Evolutionary conservation across 1,284 basidiomycete genomes (phyloP), one percentile per base, ranked within the genome.

Genomic region (Xerocomus minutiporus): DNA sequence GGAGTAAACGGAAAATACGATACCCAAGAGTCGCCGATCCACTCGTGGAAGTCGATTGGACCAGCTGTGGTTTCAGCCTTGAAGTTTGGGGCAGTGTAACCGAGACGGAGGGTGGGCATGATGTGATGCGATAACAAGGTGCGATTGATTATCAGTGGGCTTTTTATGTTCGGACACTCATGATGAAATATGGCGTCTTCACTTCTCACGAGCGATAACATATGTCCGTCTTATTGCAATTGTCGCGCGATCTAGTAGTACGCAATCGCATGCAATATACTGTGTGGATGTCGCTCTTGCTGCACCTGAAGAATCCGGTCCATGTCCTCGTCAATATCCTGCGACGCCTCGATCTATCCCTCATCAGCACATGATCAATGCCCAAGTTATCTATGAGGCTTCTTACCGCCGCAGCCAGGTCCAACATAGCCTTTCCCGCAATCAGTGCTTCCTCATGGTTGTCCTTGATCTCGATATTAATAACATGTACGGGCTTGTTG

Each of bases 381-480:
- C 48, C 20, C 35, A 57, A 50, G 25, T 25, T 25, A 25, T 15
- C 40, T 35, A 39, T 28, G 13, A 51, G 9, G 53, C 92, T 75
- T 65, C 92, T 75, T 65, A 96, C 95, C 52, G 92, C 87, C 46
- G 83, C 77, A 11, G 92, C 93, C n/a, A 99, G 78, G 63, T 96
- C 96, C 32, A 99, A 76, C 62, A 99, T 96, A 1, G 96, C 94
- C 69, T 88, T 91, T 12, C 96, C 96, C 13, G 97, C 97, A 54
- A 97, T 91, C 31, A 90, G 78, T 0, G 97, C 97, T 71, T 99
- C 97, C 75, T 99, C 97, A 64, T 98, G 96, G 66, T 97, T 99
- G 73, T 99, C 97, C 75, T 92, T 97, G 74, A 99, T 99, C 69
- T 99, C 97, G 56, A 99, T 83, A 71, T 99, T 99, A 70, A 99